Base-by-base conservation (phyloP, 139 green algal genomes). In the Micractinium sp. region DNA sequence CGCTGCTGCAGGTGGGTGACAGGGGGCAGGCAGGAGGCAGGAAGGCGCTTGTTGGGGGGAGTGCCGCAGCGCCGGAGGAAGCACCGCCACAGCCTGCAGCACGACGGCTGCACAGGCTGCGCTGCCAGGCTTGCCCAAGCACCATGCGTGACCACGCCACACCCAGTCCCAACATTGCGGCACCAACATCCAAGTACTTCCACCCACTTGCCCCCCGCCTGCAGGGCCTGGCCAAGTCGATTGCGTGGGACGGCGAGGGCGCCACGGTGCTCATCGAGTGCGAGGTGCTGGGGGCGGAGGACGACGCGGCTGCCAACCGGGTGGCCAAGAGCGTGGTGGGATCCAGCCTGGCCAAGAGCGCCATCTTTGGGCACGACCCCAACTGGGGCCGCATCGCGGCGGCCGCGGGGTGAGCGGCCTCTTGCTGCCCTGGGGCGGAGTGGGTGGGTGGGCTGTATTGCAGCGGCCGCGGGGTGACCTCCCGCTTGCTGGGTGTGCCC, bases 231-330 rank as follows among this genome's bases (percentile, higher is more conserved):
- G 97, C 97, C 85, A 99, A 99, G 94, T 94, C 93, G 35, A 98
- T 99, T 87, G 98, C 98, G 2, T 99, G 98, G 98, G 98, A 99
- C 90, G 98, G 98, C 31, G 98, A 99, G 92, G 98, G 98, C 31
- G 98, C 98, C 33, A 99, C 98, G 0, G 97, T 96, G 91, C 93
- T 99, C 20, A 93, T 99, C 23, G 97, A 99, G 93, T 95, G 97
- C 60, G 89, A 90, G 67, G 93, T 96, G n/a, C 81, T 63, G 0
- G 94, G 95, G 0, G 93, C 95, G 0, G 35, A 73, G 4, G 56
- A 88, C 66, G 87, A 96, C 66, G 93, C 83, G 0, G 95, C 88
- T 16, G 96, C 96, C 2, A 63, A 86, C n/a, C 92, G 41, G 31
- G 95, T 99, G 0, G 96, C 97, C 7, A 94, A 94, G 75, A 96